Conservation (phyloP, 371 early-diverging fungal species). For the Mortierella sp. region DNA sequence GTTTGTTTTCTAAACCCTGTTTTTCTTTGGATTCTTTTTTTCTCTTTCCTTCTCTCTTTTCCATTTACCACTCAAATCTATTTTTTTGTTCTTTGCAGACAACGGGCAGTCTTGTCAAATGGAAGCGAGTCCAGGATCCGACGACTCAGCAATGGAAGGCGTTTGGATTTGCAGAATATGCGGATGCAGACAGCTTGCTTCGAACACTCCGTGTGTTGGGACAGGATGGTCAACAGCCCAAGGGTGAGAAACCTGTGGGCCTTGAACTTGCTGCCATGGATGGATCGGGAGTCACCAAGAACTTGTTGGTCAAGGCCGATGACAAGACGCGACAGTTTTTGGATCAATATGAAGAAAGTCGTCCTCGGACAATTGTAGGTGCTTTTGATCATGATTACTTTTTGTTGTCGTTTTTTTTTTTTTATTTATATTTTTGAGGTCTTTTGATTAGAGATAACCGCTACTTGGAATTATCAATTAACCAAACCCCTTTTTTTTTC, state of each 20-base stretch:
- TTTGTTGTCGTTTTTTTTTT: neutral
- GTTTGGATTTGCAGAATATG: constrained; percentile 87
- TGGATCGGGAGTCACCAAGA: constrained; percentile 66
- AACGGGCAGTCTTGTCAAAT: constrained; percentile 69
- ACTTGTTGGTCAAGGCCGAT: constrained; percentile 78
- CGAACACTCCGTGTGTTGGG: constrained; percentile 78
- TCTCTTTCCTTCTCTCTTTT: neutral
- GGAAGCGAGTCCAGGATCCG: constrained; percentile 81
- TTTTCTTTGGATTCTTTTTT: neutral
- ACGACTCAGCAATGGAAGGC: constrained; percentile 72
- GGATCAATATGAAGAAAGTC: constrained; percentile 64
- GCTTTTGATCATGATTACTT: neutral
- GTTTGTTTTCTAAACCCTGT: constrained; percentile 7
- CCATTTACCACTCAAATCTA: no score
- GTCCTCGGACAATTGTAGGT: constrained; percentile 54
- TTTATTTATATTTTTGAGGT: neutral
- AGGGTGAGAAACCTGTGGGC: constrained; percentile 51
- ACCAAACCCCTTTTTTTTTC: neutral
- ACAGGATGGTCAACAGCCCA: constrained; percentile 64
- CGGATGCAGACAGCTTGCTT: constrained; percentile 73
- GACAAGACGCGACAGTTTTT: constrained; percentile 73
- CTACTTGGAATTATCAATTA: neutral
- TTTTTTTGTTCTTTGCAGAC: constrained; percentile 52
- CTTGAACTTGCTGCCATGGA: constrained; percentile 68
- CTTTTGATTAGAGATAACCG: neutral